These are phyloP conservation scores for Candida hispaniensis DNA, from an alignment of 805 yeast genomes.

Conservation along the genomic window DNA sequence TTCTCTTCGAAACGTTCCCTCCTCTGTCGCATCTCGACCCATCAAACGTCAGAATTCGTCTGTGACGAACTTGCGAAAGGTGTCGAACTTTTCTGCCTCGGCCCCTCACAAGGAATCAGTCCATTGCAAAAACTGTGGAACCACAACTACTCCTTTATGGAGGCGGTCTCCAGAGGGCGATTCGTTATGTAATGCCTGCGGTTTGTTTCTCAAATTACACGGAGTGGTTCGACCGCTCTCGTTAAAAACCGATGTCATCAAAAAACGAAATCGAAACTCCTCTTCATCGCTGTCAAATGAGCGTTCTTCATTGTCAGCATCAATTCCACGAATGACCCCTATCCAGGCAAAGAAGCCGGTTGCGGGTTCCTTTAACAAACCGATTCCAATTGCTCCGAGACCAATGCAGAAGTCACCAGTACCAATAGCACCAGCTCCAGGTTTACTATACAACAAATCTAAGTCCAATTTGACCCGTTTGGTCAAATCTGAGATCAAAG, in stretches of 20 bases:
- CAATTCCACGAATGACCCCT: slow-evolving; percentile 15
- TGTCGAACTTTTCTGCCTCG: slow-evolving; percentile 5
- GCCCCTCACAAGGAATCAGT: slow-evolving; percentile 12
- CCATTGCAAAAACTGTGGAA: slow-evolving; percentile 76
- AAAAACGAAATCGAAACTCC: slow-evolving; percentile 67
- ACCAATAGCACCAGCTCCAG: too few relatives aligned
- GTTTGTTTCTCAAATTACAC: slow-evolving; percentile 80
- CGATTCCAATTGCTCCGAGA: too few relatives aligned
- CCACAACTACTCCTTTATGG: slow-evolving; percentile 92
- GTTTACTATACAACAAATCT: too few relatives aligned
- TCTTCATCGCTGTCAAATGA: slow-evolving; percentile 12
- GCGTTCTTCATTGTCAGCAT: slow-evolving; percentile 8
- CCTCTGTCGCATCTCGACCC: slow-evolving; percentile 13
- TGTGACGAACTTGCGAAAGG: slow-evolving; percentile 15
- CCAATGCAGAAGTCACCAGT: too few relatives aligned
- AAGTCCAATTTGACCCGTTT: slow-evolving; percentile 12
- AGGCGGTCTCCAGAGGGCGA: slow-evolving; percentile 88
- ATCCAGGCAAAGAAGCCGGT: too few relatives aligned
- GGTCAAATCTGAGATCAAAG: too few relatives aligned
- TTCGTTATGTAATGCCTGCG: slow-evolving; percentile 95
- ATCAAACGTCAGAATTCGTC: slow-evolving; percentile 16
- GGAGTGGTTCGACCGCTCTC: slow-evolving; percentile 93
- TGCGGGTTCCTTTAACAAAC: too few relatives aligned
- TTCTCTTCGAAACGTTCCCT: slow-evolving; percentile 7
- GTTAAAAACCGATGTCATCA: slow-evolving; percentile 87